Conservation (phyloP, 1,284 basidiomycete genomes). For the Tilletia indica region DNA sequence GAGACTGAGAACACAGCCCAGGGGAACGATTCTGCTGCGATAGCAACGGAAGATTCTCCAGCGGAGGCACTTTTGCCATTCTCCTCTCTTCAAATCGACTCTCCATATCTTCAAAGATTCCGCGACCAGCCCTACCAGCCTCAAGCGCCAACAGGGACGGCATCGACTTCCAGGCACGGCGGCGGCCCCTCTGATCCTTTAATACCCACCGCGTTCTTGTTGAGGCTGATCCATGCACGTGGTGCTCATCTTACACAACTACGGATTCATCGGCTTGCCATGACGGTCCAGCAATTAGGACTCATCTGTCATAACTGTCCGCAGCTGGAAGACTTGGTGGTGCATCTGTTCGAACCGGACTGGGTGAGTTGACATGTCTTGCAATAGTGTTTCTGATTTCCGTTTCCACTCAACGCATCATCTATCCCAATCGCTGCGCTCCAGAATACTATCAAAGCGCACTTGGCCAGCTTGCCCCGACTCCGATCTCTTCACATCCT, state of each 20-base stretch:
- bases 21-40: background rate
- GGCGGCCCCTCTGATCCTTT: conserved; percentile 11
- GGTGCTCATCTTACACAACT: conserved; percentile 34
- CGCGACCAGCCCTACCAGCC: background rate
- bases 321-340: conserved; percentile 41
- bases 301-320: conserved; percentile 31
- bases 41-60: background rate
- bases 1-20: no score
- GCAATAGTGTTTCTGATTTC: conserved; percentile 4
- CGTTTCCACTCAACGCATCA: background rate
- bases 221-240: conserved; percentile 27
- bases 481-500: conserved; percentile 43
- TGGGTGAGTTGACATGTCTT: conserved; percentile 22
- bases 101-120: background rate
- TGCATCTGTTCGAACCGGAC: conserved; percentile 49
- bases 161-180: no score
- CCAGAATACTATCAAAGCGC: background rate
- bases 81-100: conserved; percentile 6
- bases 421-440: background rate
- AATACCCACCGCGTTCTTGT: conserved; percentile 28
- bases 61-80: background rate
- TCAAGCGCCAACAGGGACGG: no score
- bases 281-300: conserved; percentile 40
- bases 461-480: conserved; percentile 31
- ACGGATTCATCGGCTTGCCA: conserved; percentile 44